Evolutionary conservation across 306 rosid species (phyloP).

Genomic region (Pachyrhizus erosus): DNA sequence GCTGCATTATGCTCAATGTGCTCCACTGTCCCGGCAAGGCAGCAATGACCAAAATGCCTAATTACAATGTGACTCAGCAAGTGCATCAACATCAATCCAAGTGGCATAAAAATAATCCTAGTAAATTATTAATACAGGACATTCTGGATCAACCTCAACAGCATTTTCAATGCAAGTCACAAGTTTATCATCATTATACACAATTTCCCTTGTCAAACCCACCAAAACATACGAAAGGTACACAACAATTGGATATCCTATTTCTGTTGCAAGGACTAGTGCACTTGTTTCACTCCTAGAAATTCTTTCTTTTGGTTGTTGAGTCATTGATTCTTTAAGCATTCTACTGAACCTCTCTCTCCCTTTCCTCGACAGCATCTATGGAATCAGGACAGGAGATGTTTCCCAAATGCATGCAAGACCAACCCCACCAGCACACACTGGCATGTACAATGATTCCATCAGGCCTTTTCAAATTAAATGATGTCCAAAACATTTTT

Average conservation of each 20-base stretch:
- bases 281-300: constrained; percentile 84
- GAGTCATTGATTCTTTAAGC: constrained; percentile 72
- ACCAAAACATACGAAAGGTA: constrained; percentile 93
- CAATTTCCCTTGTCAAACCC: constrained; percentile 94
- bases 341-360: constrained; percentile 71
- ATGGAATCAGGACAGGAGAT: constrained; percentile 78
- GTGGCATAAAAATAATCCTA: constrained; percentile 73
- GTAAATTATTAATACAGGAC: constrained; percentile 76
- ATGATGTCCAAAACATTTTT: constrained; percentile 85
- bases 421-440: constrained; percentile 68
- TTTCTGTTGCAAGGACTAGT: constrained; percentile 69
- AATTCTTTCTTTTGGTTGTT: constrained; percentile 90
- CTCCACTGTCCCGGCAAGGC: constrained; percentile 83
- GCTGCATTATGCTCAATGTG: constrained; percentile 96
- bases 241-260: constrained; percentile 92
- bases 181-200: constrained; percentile 70
- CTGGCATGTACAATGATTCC: constrained; percentile 88
- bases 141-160: constrained; percentile 91
- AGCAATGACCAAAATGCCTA: constrained; percentile 82
- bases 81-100: constrained; percentile 89
- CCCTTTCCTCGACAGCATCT: constrained; percentile 91
- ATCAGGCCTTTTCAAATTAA: constrained; percentile 82
- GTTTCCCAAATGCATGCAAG: constrained; percentile 90
- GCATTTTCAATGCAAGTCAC: constrained; percentile 83
- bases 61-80: constrained; percentile 66